Evolutionary conservation across 106 monocot species (phyloP), one percentile per base, ranked within the genome.

Genomic region (Iris macrosiphon): DNA sequence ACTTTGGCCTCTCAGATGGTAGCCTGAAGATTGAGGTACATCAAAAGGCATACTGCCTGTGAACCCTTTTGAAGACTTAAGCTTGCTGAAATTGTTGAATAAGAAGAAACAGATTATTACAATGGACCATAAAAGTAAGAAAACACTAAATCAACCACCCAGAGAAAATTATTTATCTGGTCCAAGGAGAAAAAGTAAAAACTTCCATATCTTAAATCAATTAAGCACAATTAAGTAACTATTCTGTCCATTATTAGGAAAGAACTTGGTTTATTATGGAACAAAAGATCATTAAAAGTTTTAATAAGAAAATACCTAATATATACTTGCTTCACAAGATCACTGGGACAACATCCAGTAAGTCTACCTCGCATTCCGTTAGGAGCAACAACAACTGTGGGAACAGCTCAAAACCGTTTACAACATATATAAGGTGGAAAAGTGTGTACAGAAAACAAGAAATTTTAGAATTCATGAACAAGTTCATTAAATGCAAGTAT

Each of bases 361-460:
- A 96, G 72, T 59, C 82, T 82, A 31, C 95, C 95, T 24, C 67
- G 71, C 85, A 96, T 83, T 59, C 95, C 95, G 83, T 76, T 85
- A 23, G 89, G 82, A 55, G 89, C 76, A 74, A 86, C 76, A 71
- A 89, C 77, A 68, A 86, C 95, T 96, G 89, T 51, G 61, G 75
- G 31, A 57, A 56, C 5, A 31, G 31, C 34, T n/a, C 26, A 26
- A 30, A 40, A 53, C 20, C 1, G 55, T 30, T 7, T 30, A 52
- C 31, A 52, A 27, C 31, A 52, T 16, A 31, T 52, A 15, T 52
- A 52, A 49, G 27, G 12, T 26, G 14, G 28, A 15, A 25, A 39
- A n/a, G n/a, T n/a, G n/a, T n/a, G n/a, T n/a, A n/a, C n/a, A n/a
- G n/a, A n/a, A n/a, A n/a, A n/a, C n/a, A n/a, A n/a, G n/a, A n/a